These are phyloP conservation scores for Fistulina hepatica DNA, from an alignment of 1,284 basidiomycete genomes.

Conservation along the genomic window DNA sequence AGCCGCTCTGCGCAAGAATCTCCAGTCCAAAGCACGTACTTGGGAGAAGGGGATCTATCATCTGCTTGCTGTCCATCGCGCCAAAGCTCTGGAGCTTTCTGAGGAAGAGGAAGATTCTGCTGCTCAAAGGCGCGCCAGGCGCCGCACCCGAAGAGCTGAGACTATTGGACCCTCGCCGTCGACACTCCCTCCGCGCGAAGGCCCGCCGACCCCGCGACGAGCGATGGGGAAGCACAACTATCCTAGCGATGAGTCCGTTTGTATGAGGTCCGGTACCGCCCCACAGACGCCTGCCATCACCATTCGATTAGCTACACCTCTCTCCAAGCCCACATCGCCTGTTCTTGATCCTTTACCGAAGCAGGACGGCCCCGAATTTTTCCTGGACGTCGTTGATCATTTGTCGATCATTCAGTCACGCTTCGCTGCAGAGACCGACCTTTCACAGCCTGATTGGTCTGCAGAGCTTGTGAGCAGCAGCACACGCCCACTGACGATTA, in stretches of 20 bases:
- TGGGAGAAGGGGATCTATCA: conserved; percentile 95
- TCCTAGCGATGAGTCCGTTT: conserved; percentile 16
- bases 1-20: conserved; percentile 55
- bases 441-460: conserved; percentile 10
- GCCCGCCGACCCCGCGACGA: conserved; percentile 50
- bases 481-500: too few relatives aligned
- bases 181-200: conserved; percentile 40
- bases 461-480: too few relatives aligned
- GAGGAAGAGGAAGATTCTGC: conserved; percentile 42
- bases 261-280: too few relatives aligned
- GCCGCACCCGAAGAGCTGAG: conserved; percentile 14
- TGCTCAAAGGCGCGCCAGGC: conserved; percentile 20
- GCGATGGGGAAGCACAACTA: conserved; percentile 24
- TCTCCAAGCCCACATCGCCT: conserved; percentile 16
- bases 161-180: conserved; percentile 24
- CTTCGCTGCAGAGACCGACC: conserved; percentile 2
- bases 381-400: conserved; percentile 6
- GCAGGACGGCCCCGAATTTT: conserved; percentile 5
- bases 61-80: conserved; percentile 71
- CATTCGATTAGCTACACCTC: conserved; percentile 23
- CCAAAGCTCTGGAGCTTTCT: conserved; percentile 56
- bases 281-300: conserved; percentile 18
- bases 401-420: conserved; percentile 5
- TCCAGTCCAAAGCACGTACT: conserved; percentile 57
- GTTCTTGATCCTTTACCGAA: conserved; percentile 15